Conservation (phyloP, 23 red algal genomes). For the Gracilariopsis chorda region DNA sequence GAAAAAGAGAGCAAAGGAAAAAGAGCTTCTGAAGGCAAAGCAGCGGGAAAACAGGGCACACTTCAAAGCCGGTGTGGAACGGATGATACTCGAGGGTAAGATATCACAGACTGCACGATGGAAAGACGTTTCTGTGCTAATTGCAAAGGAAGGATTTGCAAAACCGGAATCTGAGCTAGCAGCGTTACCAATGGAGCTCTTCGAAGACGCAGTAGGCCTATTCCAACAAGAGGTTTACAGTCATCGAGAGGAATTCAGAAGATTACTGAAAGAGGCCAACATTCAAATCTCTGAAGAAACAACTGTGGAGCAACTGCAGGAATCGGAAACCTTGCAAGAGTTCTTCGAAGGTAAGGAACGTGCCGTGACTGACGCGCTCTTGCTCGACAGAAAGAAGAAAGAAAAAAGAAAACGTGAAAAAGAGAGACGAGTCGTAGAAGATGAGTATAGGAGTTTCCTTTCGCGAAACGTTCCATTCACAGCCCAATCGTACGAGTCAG, state of each 20-base stretch:
- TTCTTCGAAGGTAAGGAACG: conserved; percentile 9
- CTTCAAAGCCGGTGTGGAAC: conserved; percentile 38
- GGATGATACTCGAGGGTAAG: conserved; percentile 39
- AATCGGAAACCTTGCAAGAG: conserved; percentile 1
- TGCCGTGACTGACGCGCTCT: conserved; percentile 41
- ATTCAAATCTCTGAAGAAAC: conserved; percentile 46
- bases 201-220: conserved; percentile 20
- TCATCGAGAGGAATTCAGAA: conserved; percentile 43
- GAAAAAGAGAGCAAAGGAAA: conserved; percentile 14
- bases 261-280: conserved; percentile 26
- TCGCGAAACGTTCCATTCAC: neutral
- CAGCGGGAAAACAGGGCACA: neutral
- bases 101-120: conserved; percentile 33
- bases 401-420: conserved; percentile 51
- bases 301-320: conserved; percentile 34
- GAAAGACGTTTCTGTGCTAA: conserved; percentile 56
- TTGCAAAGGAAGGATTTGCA: conserved; percentile 37
- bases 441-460: conserved; percentile 40
- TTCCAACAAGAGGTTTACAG: conserved; percentile 36
- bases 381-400: conserved; percentile 31
- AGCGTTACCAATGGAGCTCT: conserved; percentile 10
- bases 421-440: conserved; percentile 11
- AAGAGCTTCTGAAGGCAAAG: conserved; percentile 3
- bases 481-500: neutral
- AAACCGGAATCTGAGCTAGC: conserved; percentile 43